Conservation (phyloP, 305 asterid species). For the Rubia peregrina region DNA sequence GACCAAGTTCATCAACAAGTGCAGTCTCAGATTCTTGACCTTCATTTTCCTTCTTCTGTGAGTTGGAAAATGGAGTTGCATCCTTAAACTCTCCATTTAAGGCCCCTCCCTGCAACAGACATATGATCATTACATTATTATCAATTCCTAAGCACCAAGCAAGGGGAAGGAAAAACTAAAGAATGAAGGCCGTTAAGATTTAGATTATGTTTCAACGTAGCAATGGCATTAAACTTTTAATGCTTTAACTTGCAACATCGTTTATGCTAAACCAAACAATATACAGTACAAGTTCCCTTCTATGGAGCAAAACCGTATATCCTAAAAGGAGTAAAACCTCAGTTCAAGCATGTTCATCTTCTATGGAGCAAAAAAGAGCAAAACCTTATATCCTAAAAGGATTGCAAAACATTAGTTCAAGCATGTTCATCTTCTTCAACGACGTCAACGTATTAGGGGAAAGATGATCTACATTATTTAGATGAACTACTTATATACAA, state of each 20-base stretch:
- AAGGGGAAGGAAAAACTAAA: not conserved
- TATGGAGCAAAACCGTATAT: not conserved
- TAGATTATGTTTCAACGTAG: not conserved
- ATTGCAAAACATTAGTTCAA: too few species aligned
- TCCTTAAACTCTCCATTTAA: constrained; percentile 73
- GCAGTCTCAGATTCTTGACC: constrained; percentile 52
- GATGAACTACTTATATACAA: not conserved
- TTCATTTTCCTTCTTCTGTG: constrained; percentile 25
- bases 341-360: not conserved
- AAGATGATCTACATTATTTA: not conserved
- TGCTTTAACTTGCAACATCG: not conserved
- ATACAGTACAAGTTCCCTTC: too few species aligned
- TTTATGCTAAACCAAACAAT: not conserved
- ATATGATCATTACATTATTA: constrained; percentile 2
- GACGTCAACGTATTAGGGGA: not conserved
- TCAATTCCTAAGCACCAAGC: not conserved
- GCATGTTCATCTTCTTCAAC: not conserved
- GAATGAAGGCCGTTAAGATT: not conserved
- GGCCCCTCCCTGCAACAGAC: constrained; percentile 66
- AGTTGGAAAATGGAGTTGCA: constrained; percentile 79
- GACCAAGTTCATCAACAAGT: constrained; percentile 79
- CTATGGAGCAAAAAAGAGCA: not conserved
- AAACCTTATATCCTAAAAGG: not conserved
- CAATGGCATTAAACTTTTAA: not conserved
- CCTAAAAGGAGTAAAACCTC: too few species aligned